Percentiles rank a stretch among this genome's conserved stretches.
Conservation (phyloP, 352 stramenopile genomes). For the Pythium apleroticum region DNA sequence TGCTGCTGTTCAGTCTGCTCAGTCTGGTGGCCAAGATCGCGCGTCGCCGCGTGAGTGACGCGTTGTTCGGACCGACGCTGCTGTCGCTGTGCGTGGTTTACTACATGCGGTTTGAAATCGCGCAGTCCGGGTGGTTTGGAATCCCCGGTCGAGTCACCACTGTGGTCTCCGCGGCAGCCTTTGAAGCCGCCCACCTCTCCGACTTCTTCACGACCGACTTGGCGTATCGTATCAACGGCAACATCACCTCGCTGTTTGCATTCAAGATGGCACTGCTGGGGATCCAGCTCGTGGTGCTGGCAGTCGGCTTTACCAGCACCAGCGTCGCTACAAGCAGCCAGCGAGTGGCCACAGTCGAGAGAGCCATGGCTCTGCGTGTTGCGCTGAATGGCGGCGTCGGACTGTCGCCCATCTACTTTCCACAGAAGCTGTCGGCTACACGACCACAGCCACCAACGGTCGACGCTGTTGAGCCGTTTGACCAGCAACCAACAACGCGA, state of each 20-base stretch:
- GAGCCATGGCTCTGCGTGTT: constrained; percentile 25
- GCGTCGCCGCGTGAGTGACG: constrained; percentile 30
- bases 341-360: constrained; percentile 19
- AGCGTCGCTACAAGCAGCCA: constrained; percentile 13
- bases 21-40: constrained; percentile 27
- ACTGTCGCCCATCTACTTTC: no score
- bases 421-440: not conserved
- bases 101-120: constrained; percentile 24
- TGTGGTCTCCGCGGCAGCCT: constrained; percentile 24
- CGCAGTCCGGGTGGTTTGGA: constrained; percentile 11
- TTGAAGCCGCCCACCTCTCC: constrained; percentile 15
- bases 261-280: constrained; percentile 32
- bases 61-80: constrained; percentile 33
- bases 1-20: constrained; percentile 33
- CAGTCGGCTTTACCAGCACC: constrained; percentile 15
- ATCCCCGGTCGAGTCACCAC: constrained; percentile 28
- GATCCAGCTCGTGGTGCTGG: constrained; percentile 25
- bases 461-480: no score
- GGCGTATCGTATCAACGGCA: constrained; percentile 32
- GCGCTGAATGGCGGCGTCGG: constrained; percentile 31
- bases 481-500: no score
- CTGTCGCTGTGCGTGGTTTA: constrained; percentile 24
- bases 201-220: constrained; percentile 31
- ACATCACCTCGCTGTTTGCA: constrained; percentile 20
- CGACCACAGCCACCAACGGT: no score